phyloP scores from a whole-genome alignment of 2,329 filamentous ascomycete species.

The Mycosphaerella sp. region DNA sequence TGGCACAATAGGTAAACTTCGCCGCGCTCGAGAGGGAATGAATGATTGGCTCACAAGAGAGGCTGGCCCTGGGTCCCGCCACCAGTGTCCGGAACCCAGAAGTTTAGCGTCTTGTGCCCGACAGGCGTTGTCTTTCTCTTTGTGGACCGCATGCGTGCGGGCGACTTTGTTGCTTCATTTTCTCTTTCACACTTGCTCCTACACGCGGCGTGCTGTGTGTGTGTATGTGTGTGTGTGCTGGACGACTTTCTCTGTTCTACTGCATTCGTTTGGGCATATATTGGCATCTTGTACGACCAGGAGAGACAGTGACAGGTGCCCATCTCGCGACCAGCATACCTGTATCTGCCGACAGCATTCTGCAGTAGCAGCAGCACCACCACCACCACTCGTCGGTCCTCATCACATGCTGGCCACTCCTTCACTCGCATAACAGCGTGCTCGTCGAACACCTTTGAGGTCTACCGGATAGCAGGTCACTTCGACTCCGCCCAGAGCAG shows the following conservation, averaged over 20 bases:
- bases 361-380: too few relatives aligned
- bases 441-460: slow-evolving; percentile 60
- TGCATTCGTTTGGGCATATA: not conserved
- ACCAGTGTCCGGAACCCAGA: too few relatives aligned
- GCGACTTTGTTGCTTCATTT: too few relatives aligned
- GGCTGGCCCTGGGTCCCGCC: too few relatives aligned
- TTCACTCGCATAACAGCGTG: not conserved
- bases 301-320: not conserved
- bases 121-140: too few relatives aligned
- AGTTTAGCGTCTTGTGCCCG: too few relatives aligned
- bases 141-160: too few relatives aligned
- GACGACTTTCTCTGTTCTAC: not conserved
- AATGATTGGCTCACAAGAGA: too few relatives aligned
- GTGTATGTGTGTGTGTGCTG: not conserved
- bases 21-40: too few relatives aligned
- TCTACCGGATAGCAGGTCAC: slow-evolving; percentile 79
- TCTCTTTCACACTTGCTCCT: not conserved
- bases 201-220: not conserved
- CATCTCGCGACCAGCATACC: not conserved
- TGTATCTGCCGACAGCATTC: not conserved
- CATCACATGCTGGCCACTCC: not conserved
- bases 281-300: not conserved
- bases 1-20: too few relatives aligned
- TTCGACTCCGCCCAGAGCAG: slow-evolving; percentile 29
- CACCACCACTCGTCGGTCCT: too few relatives aligned